Conservation (phyloP, 306 rosid species). For the Quercus mongolica region DNA sequence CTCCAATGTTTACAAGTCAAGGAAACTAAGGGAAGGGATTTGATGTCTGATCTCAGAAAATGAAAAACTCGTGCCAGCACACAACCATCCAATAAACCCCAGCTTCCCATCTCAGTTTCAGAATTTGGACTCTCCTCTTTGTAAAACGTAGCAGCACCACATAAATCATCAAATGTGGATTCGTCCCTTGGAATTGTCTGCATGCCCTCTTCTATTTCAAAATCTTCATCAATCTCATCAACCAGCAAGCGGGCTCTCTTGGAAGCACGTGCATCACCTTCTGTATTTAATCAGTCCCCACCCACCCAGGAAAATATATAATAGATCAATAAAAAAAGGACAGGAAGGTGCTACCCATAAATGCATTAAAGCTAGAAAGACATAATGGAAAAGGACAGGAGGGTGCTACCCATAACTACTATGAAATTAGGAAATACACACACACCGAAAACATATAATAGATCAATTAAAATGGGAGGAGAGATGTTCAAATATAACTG, state of each 20-base stretch:
- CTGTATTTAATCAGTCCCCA: slow-evolving; percentile 44
- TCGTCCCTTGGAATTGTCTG: slow-evolving; percentile 48
- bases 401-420: not conserved
- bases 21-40: slow-evolving; percentile 74
- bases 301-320: slow-evolving; percentile 9
- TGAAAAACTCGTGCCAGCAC: slow-evolving; percentile 78
- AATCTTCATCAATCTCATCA: slow-evolving; percentile 69
- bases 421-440: not conserved
- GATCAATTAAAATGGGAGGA: too few species aligned
- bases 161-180: slow-evolving; percentile 67
- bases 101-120: slow-evolving; percentile 48
- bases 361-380: not conserved
- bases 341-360: not conserved
- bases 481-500: too few species aligned
- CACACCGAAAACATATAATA: too few species aligned
- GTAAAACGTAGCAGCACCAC: slow-evolving; percentile 54
- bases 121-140: slow-evolving; percentile 36
- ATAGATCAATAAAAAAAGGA: not conserved
- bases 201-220: slow-evolving; percentile 51
- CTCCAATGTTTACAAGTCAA: slow-evolving; percentile 91
- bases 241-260: slow-evolving; percentile 74
- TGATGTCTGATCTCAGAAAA: slow-evolving; percentile 69
- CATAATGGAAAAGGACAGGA: too few species aligned
- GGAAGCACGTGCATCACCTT: slow-evolving; percentile 63
- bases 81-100: slow-evolving; percentile 78